phyloP scores from a whole-genome alignment of 108 stramenopile species.

The Epithemia pelagica region DNA sequence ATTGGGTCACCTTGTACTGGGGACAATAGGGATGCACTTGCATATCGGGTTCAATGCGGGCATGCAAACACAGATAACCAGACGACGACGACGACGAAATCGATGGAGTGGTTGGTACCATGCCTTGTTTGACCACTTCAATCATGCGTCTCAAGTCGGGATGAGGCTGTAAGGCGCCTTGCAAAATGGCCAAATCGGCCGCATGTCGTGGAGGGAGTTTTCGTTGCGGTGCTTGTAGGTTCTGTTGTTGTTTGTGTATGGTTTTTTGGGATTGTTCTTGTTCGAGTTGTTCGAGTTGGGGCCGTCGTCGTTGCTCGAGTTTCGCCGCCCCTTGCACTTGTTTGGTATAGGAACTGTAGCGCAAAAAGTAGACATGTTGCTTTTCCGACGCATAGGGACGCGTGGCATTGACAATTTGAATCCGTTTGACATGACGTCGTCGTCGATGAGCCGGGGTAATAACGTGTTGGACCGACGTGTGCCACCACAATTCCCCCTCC shows the following conservation, averaged over 20 bases:
- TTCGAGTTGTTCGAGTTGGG: too few species aligned
- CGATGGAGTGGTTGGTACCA: background rate
- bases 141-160: background rate
- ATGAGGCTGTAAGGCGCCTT: background rate
- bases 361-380: background rate
- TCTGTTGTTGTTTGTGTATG: too few species aligned
- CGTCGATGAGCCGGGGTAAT: background rate
- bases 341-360: background rate
- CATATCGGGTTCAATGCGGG: background rate
- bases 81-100: background rate
- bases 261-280: too few species aligned
- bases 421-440: too few species aligned
- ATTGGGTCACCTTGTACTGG: background rate
- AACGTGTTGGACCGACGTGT: background rate
- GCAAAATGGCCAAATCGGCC: background rate
- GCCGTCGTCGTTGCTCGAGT: background rate
- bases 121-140: background rate
- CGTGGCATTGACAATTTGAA: background rate
- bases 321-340: background rate
- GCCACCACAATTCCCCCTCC: background rate
- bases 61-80: background rate
- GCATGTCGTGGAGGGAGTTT: too few species aligned
- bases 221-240: too few species aligned
- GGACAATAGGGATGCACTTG: background rate
- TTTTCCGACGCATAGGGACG: background rate